Base-by-base conservation (phyloP, 805 yeast species). In the Pichia nakasei region DNA sequence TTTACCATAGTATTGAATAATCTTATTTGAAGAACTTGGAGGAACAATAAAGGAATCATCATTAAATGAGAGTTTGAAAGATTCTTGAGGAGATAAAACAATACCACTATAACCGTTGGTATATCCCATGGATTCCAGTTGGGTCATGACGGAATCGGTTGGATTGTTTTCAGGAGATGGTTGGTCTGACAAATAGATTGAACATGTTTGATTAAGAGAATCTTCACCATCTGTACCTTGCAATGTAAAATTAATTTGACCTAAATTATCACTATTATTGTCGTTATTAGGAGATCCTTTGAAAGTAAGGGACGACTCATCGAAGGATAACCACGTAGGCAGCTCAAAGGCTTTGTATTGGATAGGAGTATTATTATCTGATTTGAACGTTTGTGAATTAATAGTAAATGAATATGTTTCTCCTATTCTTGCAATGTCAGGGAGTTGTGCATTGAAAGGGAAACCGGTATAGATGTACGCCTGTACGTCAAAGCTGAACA, bases 271-370 rank as follows among this genome's bases (percentile, higher is more conserved):
- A 1, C 60, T 46, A 2, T 15, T 20, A 20, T 44, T 36, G 2
- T 65, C 46, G 22, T 32, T 27, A 35, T 36, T 32, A 2, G 91
- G 94, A 0, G 78, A 76, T 5, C 98, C 98, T 1, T 76, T 56
- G 21, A 91, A 70, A 0, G 80, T 72, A 41, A 84, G 70, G 4
- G 84, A 60, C 9, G 54, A 43, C 1, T 76, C 52, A 61, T 88
- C 94, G 51, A 91, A 86, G 1, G 67, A 54, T 17, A 93, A 69
- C 98, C 97, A 93, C 5, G 59, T 47, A 2, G 98, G 98, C 40
- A 82, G 65, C 42, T 70, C 64, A 19, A 67, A 60, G 1, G 77
- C 82, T 3, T 75, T 54, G 60, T 86, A 86, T 7, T 67, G 46
- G 32, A 88, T 69, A 5, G 62, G 40, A 8, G 63, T 41, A 18